Conservation (phyloP, 2,329 filamentous ascomycete genomes). For the Atkinsonella hypoxylon region DNA sequence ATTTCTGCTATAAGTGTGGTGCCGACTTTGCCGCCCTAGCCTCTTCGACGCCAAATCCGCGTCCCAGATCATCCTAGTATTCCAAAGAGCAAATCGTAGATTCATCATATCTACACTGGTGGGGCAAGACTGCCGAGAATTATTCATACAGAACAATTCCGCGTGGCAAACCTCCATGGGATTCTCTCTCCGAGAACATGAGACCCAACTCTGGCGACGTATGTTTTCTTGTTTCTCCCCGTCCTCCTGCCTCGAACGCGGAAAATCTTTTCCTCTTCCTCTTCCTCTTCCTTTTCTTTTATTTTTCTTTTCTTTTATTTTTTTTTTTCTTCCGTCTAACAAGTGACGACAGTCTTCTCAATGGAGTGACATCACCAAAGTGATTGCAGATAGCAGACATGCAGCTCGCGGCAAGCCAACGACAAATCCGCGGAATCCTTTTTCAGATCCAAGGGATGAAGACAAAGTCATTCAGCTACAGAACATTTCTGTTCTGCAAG, state of each 20-base stretch:
- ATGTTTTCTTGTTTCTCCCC: background rate
- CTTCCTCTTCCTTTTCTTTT: too few relatives aligned
- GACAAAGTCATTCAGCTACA: constrained; percentile 3
- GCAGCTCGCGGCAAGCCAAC: background rate
- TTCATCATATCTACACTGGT: background rate
- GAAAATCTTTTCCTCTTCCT: too few relatives aligned
- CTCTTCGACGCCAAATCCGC: background rate
- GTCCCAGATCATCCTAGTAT: background rate
- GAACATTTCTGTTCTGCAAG: constrained; percentile 1
- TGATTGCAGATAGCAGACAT: background rate
- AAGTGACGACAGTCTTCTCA: background rate
- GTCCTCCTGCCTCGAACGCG: too few relatives aligned
- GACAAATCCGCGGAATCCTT: constrained; percentile 1
- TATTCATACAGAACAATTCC: background rate
- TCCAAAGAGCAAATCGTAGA: background rate
- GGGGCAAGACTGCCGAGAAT: background rate
- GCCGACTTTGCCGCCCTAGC: too few relatives aligned
- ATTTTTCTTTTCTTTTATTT: too few relatives aligned
- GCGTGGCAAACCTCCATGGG: background rate
- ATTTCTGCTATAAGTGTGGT: too few relatives aligned
- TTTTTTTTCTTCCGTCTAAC: too few relatives aligned
- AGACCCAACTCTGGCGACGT: constrained; percentile 1
- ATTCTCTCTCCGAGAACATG: background rate
- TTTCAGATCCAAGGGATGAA: constrained; percentile 6
- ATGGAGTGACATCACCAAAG: constrained; percentile 3